phyloP scores from a whole-genome alignment of 225 moss, liverwort and hornwort genomes.

The Lunularia cruciata region DNA sequence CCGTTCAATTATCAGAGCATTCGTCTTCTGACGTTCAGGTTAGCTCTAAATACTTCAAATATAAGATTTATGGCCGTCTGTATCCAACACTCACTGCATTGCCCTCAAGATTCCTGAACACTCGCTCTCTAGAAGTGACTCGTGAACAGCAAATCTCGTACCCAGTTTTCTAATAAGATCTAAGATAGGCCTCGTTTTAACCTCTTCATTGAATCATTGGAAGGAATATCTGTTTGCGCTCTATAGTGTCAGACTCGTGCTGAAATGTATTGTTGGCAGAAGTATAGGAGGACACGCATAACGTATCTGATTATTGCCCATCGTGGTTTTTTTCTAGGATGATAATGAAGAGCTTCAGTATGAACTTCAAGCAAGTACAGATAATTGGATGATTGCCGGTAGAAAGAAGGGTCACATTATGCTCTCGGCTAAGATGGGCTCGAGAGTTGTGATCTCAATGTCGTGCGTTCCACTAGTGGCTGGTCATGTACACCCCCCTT shows the following conservation, averaged over 20 bases:
- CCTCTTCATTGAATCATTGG: too few relatives aligned
- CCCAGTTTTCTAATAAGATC: too few relatives aligned
- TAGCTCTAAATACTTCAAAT: too few relatives aligned
- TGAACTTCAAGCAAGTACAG: conserved; percentile 76
- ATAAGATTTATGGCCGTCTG: too few relatives aligned
- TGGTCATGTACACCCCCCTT: conserved; percentile 96
- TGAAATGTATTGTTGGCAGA: too few relatives aligned
- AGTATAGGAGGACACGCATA: too few relatives aligned
- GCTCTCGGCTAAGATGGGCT: conserved; percentile 64
- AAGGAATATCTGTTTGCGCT: too few relatives aligned
- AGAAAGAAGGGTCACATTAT: conserved; percentile 73
- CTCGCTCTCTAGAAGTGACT: neutral
- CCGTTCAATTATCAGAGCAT: conserved; percentile 4
- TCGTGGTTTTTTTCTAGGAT: conserved; percentile 41
- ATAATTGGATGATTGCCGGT: conserved; percentile 98
- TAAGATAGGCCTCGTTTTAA: too few relatives aligned
- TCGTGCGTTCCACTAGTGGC: conserved; percentile 91
- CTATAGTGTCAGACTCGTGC: too few relatives aligned
- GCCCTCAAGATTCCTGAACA: too few relatives aligned
- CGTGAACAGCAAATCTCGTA: too few relatives aligned
- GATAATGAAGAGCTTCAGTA: conserved; percentile 78
- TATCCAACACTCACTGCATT: too few relatives aligned
- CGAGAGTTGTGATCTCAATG: conserved; percentile 82
- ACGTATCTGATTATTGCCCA: neutral
- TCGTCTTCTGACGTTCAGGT: conserved; percentile 30